Evolutionary conservation across 176 grass and related monocot species (phyloP).

Genomic region (Aegilops sharonensis): DNA sequence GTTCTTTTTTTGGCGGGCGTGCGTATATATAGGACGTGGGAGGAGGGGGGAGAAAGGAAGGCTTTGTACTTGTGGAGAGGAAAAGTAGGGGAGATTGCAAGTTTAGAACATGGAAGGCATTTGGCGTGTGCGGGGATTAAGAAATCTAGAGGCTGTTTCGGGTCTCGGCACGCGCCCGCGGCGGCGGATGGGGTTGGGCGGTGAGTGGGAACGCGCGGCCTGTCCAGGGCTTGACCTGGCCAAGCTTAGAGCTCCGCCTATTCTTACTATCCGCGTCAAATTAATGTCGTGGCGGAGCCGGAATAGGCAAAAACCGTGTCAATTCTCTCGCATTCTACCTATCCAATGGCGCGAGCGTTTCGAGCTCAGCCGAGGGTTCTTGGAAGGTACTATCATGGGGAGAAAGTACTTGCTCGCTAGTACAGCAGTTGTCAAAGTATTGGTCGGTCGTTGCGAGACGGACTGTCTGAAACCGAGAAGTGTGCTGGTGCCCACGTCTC

Average conservation of each 20-base stretch:
- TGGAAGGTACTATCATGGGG: not conserved
- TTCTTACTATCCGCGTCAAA: not conserved
- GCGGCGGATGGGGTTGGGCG: not conserved
- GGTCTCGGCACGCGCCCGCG: too few species aligned
- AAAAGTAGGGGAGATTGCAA: not conserved
- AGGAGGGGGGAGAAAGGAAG: too few species aligned
- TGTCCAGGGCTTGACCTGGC: not conserved
- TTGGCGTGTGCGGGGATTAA: too few species aligned
- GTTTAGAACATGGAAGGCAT: too few species aligned
- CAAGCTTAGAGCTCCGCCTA: not conserved
- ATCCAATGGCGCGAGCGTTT: not conserved
- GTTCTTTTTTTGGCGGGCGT: not conserved
- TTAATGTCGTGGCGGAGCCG: not conserved
- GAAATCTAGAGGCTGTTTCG: not conserved
- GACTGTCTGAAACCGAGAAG: too few species aligned
- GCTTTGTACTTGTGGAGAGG: not conserved
- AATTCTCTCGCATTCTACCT: too few species aligned
- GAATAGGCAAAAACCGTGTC: not conserved
- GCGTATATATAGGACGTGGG: slow-evolving; percentile 7
- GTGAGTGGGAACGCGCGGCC: not conserved
- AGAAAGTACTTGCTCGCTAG: too few species aligned
- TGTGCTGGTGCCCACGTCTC: too few species aligned
- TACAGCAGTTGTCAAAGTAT: too few species aligned
- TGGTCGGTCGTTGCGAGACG: too few species aligned
- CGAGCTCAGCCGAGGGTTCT: not conserved